Percentiles rank a stretch among this genome's conserved stretches.
Conservation (phyloP, 108 stramenopile genomes). For the Skeletonema tropicum region DNA sequence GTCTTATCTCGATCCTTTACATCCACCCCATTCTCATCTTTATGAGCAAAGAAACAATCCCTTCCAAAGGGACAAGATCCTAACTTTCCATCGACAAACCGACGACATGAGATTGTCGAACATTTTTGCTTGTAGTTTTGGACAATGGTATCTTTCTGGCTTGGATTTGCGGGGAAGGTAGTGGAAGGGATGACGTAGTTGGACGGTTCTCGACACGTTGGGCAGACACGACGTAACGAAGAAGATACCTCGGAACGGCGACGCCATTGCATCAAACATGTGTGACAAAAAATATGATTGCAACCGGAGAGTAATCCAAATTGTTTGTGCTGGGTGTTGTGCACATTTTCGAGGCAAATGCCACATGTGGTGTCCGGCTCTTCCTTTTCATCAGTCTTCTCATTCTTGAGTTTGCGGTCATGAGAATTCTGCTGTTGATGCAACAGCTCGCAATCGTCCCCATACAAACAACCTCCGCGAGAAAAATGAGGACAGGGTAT, state of each 20-base stretch:
- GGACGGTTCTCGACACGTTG: slow-evolving; percentile 52
- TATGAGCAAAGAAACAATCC: slow-evolving; percentile 65
- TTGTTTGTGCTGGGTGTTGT: neutral
- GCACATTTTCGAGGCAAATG: slow-evolving; percentile 54
- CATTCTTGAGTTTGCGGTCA: slow-evolving; percentile 3
- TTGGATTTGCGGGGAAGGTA: slow-evolving; percentile 20
- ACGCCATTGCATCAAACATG: slow-evolving; percentile 66
- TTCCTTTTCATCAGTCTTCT: neutral
- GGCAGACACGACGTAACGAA: slow-evolving; percentile 48
- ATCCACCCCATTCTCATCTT: slow-evolving; percentile 42
- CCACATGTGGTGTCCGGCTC: slow-evolving; percentile 45
- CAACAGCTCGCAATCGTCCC: slow-evolving; percentile 43
- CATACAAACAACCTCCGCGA: slow-evolving; percentile 41
- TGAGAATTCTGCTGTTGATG: slow-evolving; percentile 23
- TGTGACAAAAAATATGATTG: slow-evolving; percentile 53
- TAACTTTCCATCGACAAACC: slow-evolving; percentile 40
- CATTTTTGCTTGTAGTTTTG: slow-evolving; percentile 43
- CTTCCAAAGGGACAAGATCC: slow-evolving; percentile 65
- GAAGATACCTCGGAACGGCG: slow-evolving; percentile 28
- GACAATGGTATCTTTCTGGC: slow-evolving; percentile 42
- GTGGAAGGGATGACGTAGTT: slow-evolving; percentile 54
- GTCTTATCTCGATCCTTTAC: slow-evolving; percentile 42
- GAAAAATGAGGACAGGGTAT: slow-evolving; percentile 48
- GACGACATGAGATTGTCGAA: slow-evolving; percentile 43
- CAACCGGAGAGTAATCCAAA: slow-evolving; percentile 61